A percentile compares a stretch with the other conserved stretches of the same genome.
phyloP scores from a whole-genome alignment of 768 basidiomycete species.

The Cubamyces lactineus region DNA sequence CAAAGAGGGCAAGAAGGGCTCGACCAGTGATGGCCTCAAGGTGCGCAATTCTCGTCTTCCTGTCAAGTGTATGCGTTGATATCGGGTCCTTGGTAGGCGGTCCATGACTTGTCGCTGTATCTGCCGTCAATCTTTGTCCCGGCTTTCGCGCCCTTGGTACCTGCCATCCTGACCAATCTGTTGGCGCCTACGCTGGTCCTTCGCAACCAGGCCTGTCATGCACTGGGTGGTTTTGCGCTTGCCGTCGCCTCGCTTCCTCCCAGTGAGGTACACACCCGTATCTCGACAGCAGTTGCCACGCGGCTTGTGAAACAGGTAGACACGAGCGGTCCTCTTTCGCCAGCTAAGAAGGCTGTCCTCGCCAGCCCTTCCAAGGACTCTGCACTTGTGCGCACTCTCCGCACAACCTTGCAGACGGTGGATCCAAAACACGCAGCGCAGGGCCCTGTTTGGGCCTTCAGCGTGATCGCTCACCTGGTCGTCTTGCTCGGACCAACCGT shows the following conservation, averaged over 20 bases:
- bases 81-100: conserved; percentile 50
- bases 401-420: conserved; percentile 57
- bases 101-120: conserved; percentile 67
- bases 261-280: conserved; percentile 52
- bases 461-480: conserved; percentile 65
- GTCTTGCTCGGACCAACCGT: conserved; percentile 65
- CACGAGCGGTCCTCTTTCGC: conserved; percentile 29
- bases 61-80: conserved; percentile 15
- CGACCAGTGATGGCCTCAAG: conserved; percentile 77
- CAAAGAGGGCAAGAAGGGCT: conserved; percentile 88
- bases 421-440: conserved; percentile 68
- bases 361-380: conserved; percentile 46
- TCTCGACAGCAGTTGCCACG: conserved; percentile 51
- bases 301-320: conserved; percentile 46
- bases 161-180: conserved; percentile 63
- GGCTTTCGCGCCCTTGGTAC: conserved; percentile 60
- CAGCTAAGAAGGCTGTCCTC: conserved; percentile 37
- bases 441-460: conserved; percentile 78
- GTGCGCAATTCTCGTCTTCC: conserved; percentile 40
- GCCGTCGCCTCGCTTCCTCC: conserved; percentile 53
- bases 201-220: conserved; percentile 74
- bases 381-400: conserved; percentile 64
- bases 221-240: conserved; percentile 68
- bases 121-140: conserved; percentile 73
- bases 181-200: conserved; percentile 66